Conservation (phyloP, 192 early-diverging fungal species). For the Backusella liffmaniae region DNA sequence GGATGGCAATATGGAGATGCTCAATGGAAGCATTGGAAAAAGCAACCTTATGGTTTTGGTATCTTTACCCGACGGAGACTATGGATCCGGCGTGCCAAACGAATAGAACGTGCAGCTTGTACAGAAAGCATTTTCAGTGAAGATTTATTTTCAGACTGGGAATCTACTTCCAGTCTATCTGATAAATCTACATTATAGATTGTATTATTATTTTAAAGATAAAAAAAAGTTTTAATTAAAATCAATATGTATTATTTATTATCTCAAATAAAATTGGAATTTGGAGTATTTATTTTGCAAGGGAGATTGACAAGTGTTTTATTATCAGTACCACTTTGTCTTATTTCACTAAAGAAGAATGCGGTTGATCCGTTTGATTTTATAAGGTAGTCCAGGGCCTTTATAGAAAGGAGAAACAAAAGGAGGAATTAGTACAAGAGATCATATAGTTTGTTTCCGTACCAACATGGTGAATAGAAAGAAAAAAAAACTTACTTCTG, state of each 20-base stretch:
- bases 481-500: slow-evolving; percentile 42
- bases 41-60: neutral
- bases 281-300: neutral
- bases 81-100: neutral
- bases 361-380: neutral
- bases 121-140: neutral
- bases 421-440: neutral
- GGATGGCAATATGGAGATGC: neutral
- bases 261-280: slow-evolving; percentile 8
- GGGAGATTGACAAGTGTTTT: neutral
- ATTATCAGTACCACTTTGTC: neutral
- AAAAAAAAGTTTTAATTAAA: neutral
- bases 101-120: neutral
- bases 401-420: neutral
- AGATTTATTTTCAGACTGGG: slow-evolving; percentile 6
- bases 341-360: neutral
- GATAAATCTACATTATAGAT: neutral
- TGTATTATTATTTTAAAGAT: neutral
- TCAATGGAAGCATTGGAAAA: neutral
- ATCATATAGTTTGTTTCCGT: neutral
- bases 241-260: neutral
- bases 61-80: neutral
- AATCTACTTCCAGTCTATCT: slow-evolving; percentile 1
- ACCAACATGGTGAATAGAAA: neutral
- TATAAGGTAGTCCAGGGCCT: neutral